Evolutionary conservation across 148 eudicot genomes (phyloP).

Genomic region (Beta vulgaris): DNA sequence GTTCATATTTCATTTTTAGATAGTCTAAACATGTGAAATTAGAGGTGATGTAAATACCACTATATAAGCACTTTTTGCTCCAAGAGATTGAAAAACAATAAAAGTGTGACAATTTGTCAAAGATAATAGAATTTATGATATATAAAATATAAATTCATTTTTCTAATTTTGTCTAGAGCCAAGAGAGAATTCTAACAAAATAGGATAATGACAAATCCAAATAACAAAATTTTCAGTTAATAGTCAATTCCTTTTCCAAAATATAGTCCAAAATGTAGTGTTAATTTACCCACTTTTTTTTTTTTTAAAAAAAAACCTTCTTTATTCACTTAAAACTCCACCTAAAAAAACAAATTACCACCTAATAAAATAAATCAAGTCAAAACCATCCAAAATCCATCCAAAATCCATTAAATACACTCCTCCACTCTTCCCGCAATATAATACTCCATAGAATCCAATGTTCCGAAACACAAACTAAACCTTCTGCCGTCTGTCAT

Average conservation of each 20-base stretch:
- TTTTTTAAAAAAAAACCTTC: background rate
- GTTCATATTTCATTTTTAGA: no score
- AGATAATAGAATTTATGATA: no score
- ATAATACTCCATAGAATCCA: slow-evolving; percentile 10
- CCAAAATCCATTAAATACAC: slow-evolving; percentile 16
- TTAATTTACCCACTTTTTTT: background rate
- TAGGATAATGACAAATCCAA: background rate
- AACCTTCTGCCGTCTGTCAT: background rate
- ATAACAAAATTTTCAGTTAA: background rate
- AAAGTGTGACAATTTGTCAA: no score
- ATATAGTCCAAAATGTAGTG: background rate
- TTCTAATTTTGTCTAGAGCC: background rate
- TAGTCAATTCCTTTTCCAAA: slow-evolving; percentile 6
- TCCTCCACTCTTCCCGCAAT: background rate
- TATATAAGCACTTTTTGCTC: no score
- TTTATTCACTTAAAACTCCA: background rate
- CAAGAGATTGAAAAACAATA: no score
- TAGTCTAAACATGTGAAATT: no score
- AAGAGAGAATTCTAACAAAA: background rate
- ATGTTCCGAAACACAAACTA: slow-evolving; percentile 15
- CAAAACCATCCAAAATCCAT: slow-evolving; percentile 18
- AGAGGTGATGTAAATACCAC: no score
- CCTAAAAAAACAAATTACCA: background rate
- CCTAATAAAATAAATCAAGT: background rate
- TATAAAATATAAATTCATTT: background rate